Evolutionary conservation across 2,329 filamentous ascomycete species (phyloP).

Genomic region (Penicillium sp.): DNA sequence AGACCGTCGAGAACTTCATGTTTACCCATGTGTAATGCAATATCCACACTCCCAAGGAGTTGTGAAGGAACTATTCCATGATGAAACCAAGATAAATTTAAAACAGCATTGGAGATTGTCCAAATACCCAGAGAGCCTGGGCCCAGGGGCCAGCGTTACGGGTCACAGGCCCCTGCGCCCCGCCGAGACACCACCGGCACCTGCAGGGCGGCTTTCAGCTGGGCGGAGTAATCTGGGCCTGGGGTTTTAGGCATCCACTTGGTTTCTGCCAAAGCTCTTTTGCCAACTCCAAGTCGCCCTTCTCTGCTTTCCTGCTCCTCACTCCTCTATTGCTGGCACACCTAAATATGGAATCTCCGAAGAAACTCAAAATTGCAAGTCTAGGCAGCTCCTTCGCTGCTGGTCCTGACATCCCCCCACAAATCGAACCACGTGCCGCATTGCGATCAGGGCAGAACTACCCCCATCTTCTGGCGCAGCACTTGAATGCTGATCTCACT

Average conservation of each 20-base stretch:
- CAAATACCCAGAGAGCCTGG: background rate
- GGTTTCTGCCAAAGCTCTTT: background rate
- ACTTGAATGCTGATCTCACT: constrained; percentile 11
- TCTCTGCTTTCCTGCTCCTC: background rate
- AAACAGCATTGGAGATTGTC: background rate
- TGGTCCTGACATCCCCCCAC: constrained; percentile 12
- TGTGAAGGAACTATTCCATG: too few relatives aligned
- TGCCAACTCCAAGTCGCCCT: background rate
- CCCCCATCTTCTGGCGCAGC: constrained; percentile 10
- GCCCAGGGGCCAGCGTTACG: background rate
- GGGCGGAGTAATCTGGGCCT: background rate
- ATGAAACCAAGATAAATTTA: background rate
- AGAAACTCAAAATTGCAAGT: constrained; percentile 10
- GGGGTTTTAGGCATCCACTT: background rate
- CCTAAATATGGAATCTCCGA: background rate
- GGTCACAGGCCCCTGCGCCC: background rate
- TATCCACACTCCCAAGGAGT: too few relatives aligned
- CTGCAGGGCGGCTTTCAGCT: background rate
- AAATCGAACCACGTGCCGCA: constrained; percentile 9
- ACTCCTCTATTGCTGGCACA: background rate
- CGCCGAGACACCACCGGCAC: background rate
- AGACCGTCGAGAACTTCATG: background rate
- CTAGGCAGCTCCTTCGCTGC: constrained; percentile 15
- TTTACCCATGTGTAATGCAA: background rate
- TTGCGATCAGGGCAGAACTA: constrained; percentile 14